Base-by-base conservation (phyloP, 805 yeast species). In the Yamadazyma tumulicola region DNA sequence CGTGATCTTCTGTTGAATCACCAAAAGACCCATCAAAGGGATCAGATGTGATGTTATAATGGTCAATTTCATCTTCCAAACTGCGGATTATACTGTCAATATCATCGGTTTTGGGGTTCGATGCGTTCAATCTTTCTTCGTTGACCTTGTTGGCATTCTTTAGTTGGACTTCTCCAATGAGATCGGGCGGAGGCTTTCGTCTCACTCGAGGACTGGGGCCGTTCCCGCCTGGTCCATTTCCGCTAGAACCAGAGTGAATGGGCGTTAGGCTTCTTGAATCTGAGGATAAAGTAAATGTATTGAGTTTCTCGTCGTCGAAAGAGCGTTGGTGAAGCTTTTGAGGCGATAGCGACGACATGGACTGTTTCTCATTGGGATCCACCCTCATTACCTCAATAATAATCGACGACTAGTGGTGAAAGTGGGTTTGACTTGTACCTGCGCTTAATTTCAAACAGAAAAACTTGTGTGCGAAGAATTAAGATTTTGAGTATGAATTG, bases 121-220 rank as follows among this genome's bases (percentile, higher is more conserved):
- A n/a, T 9, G 20, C 7, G 18, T 14, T 20, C 24, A 18, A 22
- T 16, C 32, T 7, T 34, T 29, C 30, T n/a, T 33, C 31, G 19
- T 26, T 24, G 13, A 31, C 20, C 14, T 19, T 20, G 21, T 25
- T 35, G 6, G 34, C 31, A 28, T 31, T 31, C 10, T 35, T 26
- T 11, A 25, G 11, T 21, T 31, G 34, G 4, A 26, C 28, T 26
- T 29, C 27, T 18, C 22, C 31, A 3, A 28, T 25, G 13, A 37
- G 17, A 26, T 37, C 41, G 12, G 37, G 37, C 11, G 41, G 41
- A 8, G 41, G 41, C 22, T 37, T 37, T 12, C 41, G 28, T 32
- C 41, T 23, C 11, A 19, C 16, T 11, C 21, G 29, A 4, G 32
- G 18, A 9, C 11, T 16, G 4, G 7, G 4, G 6, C 28, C 9